These are phyloP conservation scores for Paxillus rubicundulus DNA, from an alignment of 768 basidiomycete genomes.

Conservation along the genomic window DNA sequence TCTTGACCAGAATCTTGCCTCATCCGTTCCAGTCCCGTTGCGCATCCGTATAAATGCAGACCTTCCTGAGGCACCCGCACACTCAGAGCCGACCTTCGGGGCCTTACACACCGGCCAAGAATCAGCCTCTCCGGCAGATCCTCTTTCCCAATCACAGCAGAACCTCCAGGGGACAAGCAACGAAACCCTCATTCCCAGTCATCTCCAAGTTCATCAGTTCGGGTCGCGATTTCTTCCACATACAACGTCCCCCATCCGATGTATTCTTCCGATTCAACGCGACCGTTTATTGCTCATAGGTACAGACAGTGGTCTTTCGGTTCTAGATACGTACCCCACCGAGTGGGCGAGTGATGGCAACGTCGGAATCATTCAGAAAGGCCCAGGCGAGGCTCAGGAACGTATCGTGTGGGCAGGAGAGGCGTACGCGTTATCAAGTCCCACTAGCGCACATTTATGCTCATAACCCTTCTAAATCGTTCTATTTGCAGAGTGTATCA, in stretches of 20 bases:
- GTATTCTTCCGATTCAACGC: constrained; percentile 65
- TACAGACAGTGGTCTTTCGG: constrained; percentile 76
- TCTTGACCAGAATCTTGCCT: constrained; percentile 10
- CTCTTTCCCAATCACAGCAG: constrained; percentile 29
- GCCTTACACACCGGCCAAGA: background rate
- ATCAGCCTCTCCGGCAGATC: constrained; percentile 23
- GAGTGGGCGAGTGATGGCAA: constrained; percentile 53
- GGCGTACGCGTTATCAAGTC: constrained; percentile 44
- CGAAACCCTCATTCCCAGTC: constrained; percentile 58
- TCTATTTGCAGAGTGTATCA: constrained; percentile 60
- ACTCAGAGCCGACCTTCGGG: constrained; percentile 7
- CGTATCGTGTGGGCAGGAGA: constrained; percentile 75
- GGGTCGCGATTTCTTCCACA: constrained; percentile 87
- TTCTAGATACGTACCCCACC: constrained; percentile 78
- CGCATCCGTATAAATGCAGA: constrained; percentile 46
- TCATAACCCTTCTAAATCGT: background rate
- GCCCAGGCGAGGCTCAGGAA: constrained; percentile 69
- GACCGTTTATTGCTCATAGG: constrained; percentile 73
- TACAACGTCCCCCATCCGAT: constrained; percentile 68
- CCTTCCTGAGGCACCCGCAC: constrained; percentile 26
- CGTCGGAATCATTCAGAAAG: constrained; percentile 44
- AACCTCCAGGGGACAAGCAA: constrained; percentile 39
- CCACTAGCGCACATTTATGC: background rate
- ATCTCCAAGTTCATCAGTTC: constrained; percentile 70
- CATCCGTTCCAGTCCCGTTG: constrained; percentile 20